Conservation (phyloP, 148 eudicot species). For the Chenopodium quinoa region DNA sequence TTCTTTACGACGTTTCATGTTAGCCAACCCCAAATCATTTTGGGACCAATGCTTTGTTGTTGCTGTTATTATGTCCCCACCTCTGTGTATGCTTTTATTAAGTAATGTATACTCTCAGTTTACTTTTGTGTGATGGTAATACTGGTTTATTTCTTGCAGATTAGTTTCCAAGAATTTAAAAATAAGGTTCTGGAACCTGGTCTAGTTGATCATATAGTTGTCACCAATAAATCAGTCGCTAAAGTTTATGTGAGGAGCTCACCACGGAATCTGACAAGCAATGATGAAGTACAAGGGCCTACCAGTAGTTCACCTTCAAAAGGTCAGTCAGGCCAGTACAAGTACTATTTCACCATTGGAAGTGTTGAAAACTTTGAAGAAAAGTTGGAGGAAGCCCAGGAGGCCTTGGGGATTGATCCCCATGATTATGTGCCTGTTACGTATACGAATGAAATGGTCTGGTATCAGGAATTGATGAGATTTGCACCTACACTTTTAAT, state of each 20-base stretch:
- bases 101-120: neutral
- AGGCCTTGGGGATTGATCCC: constrained; percentile 63
- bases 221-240: constrained; percentile 75
- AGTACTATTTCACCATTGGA: constrained; percentile 74
- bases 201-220: constrained; percentile 76
- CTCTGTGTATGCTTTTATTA: constrained; percentile 3
- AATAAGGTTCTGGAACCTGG: constrained; percentile 93
- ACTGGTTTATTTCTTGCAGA: constrained; percentile 44
- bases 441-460: constrained; percentile 62
- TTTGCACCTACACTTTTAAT: constrained; percentile 72
- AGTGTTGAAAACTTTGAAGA: constrained; percentile 86
- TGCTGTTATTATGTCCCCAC: neutral
- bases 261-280: constrained; percentile 44
- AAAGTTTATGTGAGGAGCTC: constrained; percentile 73
- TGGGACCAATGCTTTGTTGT: too few relatives aligned
- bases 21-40: too few relatives aligned
- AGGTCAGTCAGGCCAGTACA: constrained; percentile 51
- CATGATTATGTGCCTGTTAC: constrained; percentile 81
- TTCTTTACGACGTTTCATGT: too few relatives aligned
- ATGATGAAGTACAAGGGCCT: constrained; percentile 43
- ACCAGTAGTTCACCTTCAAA: constrained; percentile 34
- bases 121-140: constrained; percentile 4
- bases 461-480: constrained; percentile 70
- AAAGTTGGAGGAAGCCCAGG: constrained; percentile 86
- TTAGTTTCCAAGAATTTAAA: constrained; percentile 93